Evolutionary conservation across 345 rosid genomes (phyloP).

Genomic region (Populus tremula): DNA sequence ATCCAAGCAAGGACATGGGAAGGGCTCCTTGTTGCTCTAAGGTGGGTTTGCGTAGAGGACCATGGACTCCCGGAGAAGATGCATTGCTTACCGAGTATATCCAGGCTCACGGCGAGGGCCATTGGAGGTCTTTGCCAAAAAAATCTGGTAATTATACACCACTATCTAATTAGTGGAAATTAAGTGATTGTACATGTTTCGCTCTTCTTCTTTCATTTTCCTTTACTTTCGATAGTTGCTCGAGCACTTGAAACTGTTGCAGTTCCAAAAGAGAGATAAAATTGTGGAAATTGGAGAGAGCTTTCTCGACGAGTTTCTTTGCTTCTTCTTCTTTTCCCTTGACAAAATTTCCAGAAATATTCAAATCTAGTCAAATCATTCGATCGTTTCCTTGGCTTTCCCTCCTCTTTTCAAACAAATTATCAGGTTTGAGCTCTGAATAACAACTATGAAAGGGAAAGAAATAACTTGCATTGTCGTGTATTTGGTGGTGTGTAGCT

Average conservation of each 20-base stretch:
- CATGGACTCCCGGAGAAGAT: slow-evolving; percentile 64
- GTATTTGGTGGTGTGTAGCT: too few species aligned
- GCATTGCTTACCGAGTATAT: slow-evolving; percentile 48
- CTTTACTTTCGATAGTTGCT: not conserved
- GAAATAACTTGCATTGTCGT: too few species aligned
- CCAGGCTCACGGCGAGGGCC: slow-evolving; percentile 58
- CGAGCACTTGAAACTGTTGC: not conserved
- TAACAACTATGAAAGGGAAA: too few species aligned
- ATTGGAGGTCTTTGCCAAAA: slow-evolving; percentile 57
- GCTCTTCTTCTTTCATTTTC: not conserved
- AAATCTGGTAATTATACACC: slow-evolving; percentile 46
- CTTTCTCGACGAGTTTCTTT: not conserved
- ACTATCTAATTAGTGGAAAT: not conserved
- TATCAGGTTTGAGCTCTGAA: too few species aligned
- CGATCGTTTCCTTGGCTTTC: not conserved
- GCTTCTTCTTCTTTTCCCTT: not conserved
- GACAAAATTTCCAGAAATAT: not conserved
- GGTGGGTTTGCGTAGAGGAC: slow-evolving; percentile 61
- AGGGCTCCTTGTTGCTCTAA: slow-evolving; percentile 61
- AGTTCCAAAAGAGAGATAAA: too few species aligned
- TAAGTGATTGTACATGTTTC: too few species aligned
- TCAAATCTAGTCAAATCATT: not conserved
- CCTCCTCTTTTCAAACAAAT: too few species aligned
- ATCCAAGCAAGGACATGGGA: slow-evolving; percentile 39
- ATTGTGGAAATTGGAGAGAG: not conserved